These are phyloP conservation scores for Pinus taeda DNA, from an alignment of 75 land plant species.

Conservation along the genomic window DNA sequence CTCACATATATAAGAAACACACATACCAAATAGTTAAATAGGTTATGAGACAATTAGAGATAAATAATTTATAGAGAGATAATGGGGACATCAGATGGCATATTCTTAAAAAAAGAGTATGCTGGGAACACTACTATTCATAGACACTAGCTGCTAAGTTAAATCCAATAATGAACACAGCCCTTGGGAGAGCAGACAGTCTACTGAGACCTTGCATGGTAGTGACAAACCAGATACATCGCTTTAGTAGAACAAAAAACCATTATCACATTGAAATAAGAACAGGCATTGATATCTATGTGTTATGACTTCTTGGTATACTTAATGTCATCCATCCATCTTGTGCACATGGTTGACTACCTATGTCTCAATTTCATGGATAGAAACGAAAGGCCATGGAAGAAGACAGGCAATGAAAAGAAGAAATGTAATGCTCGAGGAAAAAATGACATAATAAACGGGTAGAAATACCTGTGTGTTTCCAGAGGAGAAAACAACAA, in stretches of 20 bases:
- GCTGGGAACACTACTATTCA: not conserved
- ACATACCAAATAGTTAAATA: not conserved
- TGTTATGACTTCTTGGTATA: not conserved
- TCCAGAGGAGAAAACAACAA: too few relatives aligned
- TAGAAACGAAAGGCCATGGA: not conserved
- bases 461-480: too few relatives aligned
- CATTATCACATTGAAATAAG: not conserved
- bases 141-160: not conserved
- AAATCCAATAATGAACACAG: not conserved
- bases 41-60: too few relatives aligned
- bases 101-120: not conserved
- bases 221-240: not conserved
- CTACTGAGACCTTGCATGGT: slow-evolving; percentile 2
- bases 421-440: not conserved
- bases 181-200: not conserved
- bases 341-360: not conserved
- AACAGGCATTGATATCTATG: not conserved
- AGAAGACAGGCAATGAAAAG: not conserved
- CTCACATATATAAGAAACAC: not conserved
- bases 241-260: not conserved
- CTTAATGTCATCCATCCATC: not conserved
- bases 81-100: not conserved
- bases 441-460: too few relatives aligned
- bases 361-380: not conserved
- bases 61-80: too few relatives aligned